Base-by-base conservation (phyloP, 179 eudicot species). In the Spergularia azorica region DNA sequence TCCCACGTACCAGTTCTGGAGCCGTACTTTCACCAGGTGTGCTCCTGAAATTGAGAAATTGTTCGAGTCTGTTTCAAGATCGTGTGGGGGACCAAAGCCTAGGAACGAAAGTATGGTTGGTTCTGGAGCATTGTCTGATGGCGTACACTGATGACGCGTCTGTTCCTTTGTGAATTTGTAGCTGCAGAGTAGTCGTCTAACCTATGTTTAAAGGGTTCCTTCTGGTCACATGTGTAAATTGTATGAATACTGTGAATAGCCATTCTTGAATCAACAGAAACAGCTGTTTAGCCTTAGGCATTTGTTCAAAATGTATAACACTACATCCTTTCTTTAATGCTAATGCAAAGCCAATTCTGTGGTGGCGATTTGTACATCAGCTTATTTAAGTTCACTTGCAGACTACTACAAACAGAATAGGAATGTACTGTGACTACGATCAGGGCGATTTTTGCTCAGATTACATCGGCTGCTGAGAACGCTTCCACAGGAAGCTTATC, bases 21-120 rank as follows among this genome's bases (percentile, higher is more conserved):
- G 86, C 81, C 86, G 87, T 63, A 79, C 90, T 10, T 95, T 95
- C 76, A 94, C 96, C 48, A 90, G 94, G 79, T 95, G 95, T 75
- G 95, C 95, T 13, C 98, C 97, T 2, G 97, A 93, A 83, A 93
- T 95, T 38, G 98, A 93, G 81, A 93, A 89, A 70, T 84, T 93
- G 4, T 93, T 94, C n/a, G 96, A 93, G 80, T 91, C 97, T 0
- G 97, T 95, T 60, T 90, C 97, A 2, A 87, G 97, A 79, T 91
- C 98, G 5, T 93, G 97, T 66, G 97, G 97, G 11, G 98, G 97
- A 15, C 94, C 95, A 38, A 91, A 91, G 79, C 90, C 97, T 50
- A 94, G 88, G 43, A 91, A 90, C 57, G 97, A 93, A 43, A 71
- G 85, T 72, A 82, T 91, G 77, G 89, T 88, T 51, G 81, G 86